Percentiles rank a stretch among this genome's conserved stretches.
Evolutionary conservation across 805 yeast genomes (phyloP).

Genomic region (Wickerhamiella cacticola): DNA sequence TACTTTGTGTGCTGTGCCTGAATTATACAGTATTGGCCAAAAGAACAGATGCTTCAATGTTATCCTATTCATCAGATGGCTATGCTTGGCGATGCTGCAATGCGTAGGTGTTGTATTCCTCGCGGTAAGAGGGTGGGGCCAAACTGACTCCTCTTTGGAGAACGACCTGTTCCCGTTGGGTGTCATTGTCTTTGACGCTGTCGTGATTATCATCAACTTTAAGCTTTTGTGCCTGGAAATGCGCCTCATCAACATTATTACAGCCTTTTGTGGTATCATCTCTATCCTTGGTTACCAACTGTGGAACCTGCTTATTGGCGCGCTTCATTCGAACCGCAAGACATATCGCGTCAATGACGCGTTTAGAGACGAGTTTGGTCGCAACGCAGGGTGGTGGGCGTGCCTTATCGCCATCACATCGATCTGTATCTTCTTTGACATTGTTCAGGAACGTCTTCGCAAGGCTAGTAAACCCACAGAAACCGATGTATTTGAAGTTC

Average conservation of each 20-base stretch:
- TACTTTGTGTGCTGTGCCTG: slow-evolving; percentile 84
- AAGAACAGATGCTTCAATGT: slow-evolving; percentile 62
- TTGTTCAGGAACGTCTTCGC: slow-evolving; percentile 46
- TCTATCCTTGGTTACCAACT: slow-evolving; percentile 76
- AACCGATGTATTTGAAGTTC: slow-evolving; percentile 62
- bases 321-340: slow-evolving; percentile 43
- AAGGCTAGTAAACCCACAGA: slow-evolving; percentile 53
- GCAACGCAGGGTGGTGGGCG: slow-evolving; percentile 81
- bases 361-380: slow-evolving; percentile 59
- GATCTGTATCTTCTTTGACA: slow-evolving; percentile 55
- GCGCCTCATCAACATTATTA: slow-evolving; percentile 54
- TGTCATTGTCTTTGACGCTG: slow-evolving; percentile 56
- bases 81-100: slow-evolving; percentile 59
- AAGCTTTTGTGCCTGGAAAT: slow-evolving; percentile 76
- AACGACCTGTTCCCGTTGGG: slow-evolving; percentile 77
- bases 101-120: slow-evolving; percentile 60
- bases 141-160: slow-evolving; percentile 46
- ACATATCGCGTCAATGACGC: slow-evolving; percentile 67
- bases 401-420: slow-evolving; percentile 44
- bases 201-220: slow-evolving; percentile 59
- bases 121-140: slow-evolving; percentile 60
- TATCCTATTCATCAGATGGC: slow-evolving; percentile 61
- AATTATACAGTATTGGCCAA: slow-evolving; percentile 68
- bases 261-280: slow-evolving; percentile 50
- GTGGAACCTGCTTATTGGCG: slow-evolving; percentile 72